These are phyloP conservation scores for Biscogniauxia sp. DNA, from an alignment of 2,329 filamentous ascomycete species.

Conservation along the genomic window DNA sequence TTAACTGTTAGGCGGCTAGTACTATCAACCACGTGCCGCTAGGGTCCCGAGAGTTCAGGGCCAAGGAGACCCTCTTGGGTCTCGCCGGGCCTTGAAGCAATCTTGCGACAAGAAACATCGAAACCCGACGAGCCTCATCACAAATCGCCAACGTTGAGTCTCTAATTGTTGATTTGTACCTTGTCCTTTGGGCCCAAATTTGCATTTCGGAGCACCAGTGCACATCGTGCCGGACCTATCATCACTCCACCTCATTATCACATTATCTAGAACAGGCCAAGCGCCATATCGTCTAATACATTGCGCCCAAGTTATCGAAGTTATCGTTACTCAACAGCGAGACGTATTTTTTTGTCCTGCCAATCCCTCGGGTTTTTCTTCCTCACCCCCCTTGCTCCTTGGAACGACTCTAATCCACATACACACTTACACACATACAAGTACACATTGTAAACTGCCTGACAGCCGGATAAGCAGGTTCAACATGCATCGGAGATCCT, in stretches of 20 bases:
- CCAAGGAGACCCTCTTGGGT: conserved; percentile 1
- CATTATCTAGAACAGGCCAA: not conserved
- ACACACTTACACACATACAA: not conserved
- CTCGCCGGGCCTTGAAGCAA: conserved; percentile 1
- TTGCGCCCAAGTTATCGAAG: not conserved
- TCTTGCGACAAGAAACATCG: not conserved
- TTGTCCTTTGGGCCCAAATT: not conserved
- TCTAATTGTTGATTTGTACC: too few species aligned
- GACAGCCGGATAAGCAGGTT: not conserved
- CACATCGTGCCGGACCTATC: not conserved
- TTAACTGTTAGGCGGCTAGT: not conserved
- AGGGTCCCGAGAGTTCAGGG: not conserved
- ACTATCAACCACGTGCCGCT: not conserved
- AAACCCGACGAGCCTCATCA: not conserved
- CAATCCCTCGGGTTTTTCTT: not conserved
- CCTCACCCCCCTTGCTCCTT: too few species aligned
- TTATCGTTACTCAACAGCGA: not conserved
- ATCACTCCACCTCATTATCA: not conserved
- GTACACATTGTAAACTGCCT: not conserved
- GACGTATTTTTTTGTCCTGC: not conserved
- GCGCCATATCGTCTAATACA: not conserved
- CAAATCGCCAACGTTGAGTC: not conserved
- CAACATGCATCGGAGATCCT: not conserved
- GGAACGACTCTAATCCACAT: not conserved
- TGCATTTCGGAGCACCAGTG: not conserved